Conservation (phyloP, 2,329 filamentous ascomycete species). For the Claviceps arundinis region DNA sequence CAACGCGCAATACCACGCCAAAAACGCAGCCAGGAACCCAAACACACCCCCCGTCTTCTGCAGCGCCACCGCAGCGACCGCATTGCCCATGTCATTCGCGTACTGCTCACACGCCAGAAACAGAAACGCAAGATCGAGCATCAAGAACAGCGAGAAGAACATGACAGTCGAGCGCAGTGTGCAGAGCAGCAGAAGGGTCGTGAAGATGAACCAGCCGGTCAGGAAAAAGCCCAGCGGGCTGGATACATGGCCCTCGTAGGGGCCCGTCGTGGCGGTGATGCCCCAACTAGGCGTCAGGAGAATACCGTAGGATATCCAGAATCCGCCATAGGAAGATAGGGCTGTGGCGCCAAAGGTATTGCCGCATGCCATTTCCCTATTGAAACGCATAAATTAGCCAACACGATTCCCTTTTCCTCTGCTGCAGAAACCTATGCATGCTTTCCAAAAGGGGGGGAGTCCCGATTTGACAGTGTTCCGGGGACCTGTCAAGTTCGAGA, state of each 20-base stretch:
- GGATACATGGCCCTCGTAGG: conserved; percentile 31
- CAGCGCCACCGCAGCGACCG: conserved; percentile 31
- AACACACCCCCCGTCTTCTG: conserved; percentile 65
- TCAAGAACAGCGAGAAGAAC: conserved; percentile 67
- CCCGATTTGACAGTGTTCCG: too few species aligned
- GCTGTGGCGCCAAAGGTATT: conserved; percentile 80
- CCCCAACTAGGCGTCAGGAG: conserved; percentile 56
- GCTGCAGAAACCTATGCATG: too few species aligned
- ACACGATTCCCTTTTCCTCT: neutral
- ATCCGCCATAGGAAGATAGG: conserved; percentile 69
- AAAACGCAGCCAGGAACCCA: conserved; percentile 66
- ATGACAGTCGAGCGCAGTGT: conserved; percentile 66
- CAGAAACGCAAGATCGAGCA: conserved; percentile 63
- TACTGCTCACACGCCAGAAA: conserved; percentile 54
- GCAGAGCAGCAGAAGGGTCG: conserved; percentile 57
- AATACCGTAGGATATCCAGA: conserved; percentile 68
- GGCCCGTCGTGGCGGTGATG: conserved; percentile 33
- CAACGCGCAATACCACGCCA: conserved; percentile 79
- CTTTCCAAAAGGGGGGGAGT: too few species aligned
- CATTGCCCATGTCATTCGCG: conserved; percentile 37
- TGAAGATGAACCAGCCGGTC: conserved; percentile 77
- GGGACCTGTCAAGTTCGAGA: too few species aligned
- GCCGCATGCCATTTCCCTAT: conserved; percentile 68
- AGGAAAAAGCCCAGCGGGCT: conserved; percentile 64
- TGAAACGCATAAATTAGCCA: neutral